phyloP scores from a whole-genome alignment of 179 eudicot genomes.

The Carnegiea gigantea region DNA sequence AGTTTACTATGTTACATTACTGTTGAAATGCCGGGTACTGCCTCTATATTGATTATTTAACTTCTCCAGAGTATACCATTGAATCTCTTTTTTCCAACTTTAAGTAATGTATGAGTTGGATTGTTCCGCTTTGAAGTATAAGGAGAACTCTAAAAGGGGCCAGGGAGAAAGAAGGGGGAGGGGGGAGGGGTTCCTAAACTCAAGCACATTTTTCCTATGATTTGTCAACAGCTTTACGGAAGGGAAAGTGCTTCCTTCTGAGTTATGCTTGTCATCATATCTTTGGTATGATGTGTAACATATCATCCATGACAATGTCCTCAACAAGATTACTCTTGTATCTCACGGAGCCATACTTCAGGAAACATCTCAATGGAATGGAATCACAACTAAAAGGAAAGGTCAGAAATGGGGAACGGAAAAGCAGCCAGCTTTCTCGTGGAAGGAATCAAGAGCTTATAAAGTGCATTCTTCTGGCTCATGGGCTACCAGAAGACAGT shows the following conservation, averaged over 20 bases:
- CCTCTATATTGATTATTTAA: background rate
- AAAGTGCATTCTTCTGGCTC: conserved; percentile 26
- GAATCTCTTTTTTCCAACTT: background rate
- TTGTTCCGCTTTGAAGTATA: background rate
- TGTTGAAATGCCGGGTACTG: background rate
- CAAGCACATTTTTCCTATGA: background rate
- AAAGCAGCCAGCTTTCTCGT: conserved; percentile 33
- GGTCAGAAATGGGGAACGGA: conserved; percentile 72
- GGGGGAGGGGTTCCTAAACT: background rate
- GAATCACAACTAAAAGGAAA: conserved; percentile 65
- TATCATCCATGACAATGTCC: background rate
- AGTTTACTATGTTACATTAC: background rate
- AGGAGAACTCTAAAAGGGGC: background rate
- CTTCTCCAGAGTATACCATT: background rate
- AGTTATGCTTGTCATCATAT: background rate
- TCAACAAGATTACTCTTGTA: background rate
- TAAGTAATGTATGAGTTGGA: background rate
- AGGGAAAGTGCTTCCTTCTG: background rate
- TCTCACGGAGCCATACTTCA: conserved; percentile 24
- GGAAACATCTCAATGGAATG: conserved; percentile 67
- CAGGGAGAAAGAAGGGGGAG: no score
- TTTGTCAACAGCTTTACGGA: background rate
- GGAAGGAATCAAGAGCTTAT: conserved; percentile 36
- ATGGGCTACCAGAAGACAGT: conserved; percentile 27
- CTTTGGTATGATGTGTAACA: background rate